These are phyloP conservation scores for Podosphaera leucotricha DNA, from an alignment of 2,329 filamentous ascomycete genomes.

Conservation along the genomic window DNA sequence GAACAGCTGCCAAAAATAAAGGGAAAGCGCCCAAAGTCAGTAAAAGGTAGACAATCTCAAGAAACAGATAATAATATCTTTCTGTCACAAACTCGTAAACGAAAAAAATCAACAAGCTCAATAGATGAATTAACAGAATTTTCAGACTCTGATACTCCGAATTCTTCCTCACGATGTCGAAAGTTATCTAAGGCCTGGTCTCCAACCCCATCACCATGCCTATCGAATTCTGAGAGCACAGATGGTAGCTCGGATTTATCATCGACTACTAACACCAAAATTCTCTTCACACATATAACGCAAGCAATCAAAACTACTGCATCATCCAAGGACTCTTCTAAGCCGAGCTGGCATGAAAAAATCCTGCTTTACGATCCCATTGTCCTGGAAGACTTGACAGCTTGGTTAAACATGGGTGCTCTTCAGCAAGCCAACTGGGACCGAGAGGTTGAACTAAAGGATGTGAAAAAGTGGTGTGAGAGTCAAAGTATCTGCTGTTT, in stretches of 20 bases:
- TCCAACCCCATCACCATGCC: too few species aligned
- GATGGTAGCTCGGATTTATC: slow-evolving; percentile 5
- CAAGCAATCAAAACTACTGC: slow-evolving; percentile 28
- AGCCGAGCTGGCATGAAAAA: slow-evolving; percentile 67
- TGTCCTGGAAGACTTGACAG: slow-evolving; percentile 60
- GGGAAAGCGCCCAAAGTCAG: slow-evolving; percentile 5
- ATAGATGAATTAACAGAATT: slow-evolving; percentile 21
- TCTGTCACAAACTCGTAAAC: slow-evolving; percentile 11
- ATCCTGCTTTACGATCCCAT: slow-evolving; percentile 88
- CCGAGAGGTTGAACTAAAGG: slow-evolving; percentile 33
- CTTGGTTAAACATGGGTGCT: slow-evolving; percentile 57
- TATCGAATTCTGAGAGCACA: background rate
- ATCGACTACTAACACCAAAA: slow-evolving; percentile 11
- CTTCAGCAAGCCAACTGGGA: slow-evolving; percentile 39
- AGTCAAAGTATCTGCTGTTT: slow-evolving; percentile 66
- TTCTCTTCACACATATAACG: slow-evolving; percentile 28
- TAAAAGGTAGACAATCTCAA: slow-evolving; percentile 5
- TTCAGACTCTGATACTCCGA: slow-evolving; percentile 13
- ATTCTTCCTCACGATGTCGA: slow-evolving; percentile 16
- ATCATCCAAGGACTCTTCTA: slow-evolving; percentile 22
- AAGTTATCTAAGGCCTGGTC: too few species aligned
- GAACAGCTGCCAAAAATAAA: slow-evolving; percentile 3
- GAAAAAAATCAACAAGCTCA: slow-evolving; percentile 9
- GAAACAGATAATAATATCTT: slow-evolving; percentile 8
- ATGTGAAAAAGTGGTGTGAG: slow-evolving; percentile 81